phyloP scores from a whole-genome alignment of 2,329 filamentous ascomycete genomes.

The Akanthomyces muscarius region DNA sequence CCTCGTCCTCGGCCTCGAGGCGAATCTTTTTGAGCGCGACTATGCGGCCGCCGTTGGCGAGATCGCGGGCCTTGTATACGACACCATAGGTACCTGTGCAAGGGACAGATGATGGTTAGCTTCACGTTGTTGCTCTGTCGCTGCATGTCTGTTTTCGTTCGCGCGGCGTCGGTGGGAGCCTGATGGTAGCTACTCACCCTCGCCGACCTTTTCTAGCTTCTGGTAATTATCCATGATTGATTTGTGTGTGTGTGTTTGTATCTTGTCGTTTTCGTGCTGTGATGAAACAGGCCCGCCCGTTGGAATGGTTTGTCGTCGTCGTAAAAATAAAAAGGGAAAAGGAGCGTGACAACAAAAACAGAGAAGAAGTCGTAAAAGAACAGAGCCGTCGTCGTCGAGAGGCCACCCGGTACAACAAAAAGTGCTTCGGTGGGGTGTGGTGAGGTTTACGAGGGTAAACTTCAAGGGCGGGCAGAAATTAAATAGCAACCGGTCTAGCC shows the following conservation, averaged over 20 bases:
- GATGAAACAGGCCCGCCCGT: slow-evolving; percentile 16
- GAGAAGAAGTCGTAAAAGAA: not conserved
- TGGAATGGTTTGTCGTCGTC: not conserved
- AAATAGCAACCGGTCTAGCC: not conserved
- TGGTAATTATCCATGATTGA: slow-evolving; percentile 85
- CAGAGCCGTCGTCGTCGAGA: not conserved
- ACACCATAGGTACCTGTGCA: slow-evolving; percentile 82
- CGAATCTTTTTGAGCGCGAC: slow-evolving; percentile 95
- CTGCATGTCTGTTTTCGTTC: too few relatives aligned
- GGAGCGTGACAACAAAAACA: not conserved
- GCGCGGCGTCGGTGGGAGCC: not conserved
- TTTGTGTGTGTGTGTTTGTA: slow-evolving; percentile 13
- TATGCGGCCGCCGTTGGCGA: slow-evolving; percentile 75
- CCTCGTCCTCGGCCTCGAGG: slow-evolving; percentile 91
- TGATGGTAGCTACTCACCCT: slow-evolving; percentile 57
- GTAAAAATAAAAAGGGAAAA: not conserved
- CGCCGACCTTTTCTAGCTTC: slow-evolving; percentile 93
- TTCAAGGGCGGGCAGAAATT: slow-evolving; percentile 8
- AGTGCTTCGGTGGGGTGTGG: slow-evolving; percentile 11
- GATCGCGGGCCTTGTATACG: slow-evolving; percentile 89
- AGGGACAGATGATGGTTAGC: not conserved
- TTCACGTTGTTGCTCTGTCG: too few relatives aligned
- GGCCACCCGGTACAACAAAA: slow-evolving; percentile 3
- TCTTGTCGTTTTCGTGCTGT: slow-evolving; percentile 3
- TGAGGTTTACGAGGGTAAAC: slow-evolving; percentile 9